Base-by-base conservation (phyloP, 2,329 filamentous ascomycete genomes). In the Aspergillus glaucus region DNA sequence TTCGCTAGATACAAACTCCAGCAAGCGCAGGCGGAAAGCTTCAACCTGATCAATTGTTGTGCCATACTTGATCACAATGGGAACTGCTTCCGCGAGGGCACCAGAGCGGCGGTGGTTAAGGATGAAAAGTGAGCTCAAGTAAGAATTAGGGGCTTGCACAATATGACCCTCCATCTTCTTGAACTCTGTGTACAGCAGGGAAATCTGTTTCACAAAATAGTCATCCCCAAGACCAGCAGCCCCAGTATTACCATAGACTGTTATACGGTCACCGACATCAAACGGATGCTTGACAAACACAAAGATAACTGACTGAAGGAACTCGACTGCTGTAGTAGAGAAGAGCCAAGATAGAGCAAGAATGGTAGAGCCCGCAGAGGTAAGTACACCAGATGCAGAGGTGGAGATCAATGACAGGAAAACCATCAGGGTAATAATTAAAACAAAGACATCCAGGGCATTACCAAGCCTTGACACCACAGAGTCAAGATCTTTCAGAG, bases 121-220 rank as follows among this genome's bases (percentile, higher is more conserved):
- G 54, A 97, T 95, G 70, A 96, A 96, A 0, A 97, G 78, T 0
- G 82, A 89, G 70, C 96, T 97, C 48, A 97, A 79, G 34, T 95
- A 84, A 50, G 87, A 94, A 78, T 97, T 97, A 8, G 92, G 92
- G 0, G 92, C 92, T 68, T 96, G 92, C 0, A 97, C 92, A 22
- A 96, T 86, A 60, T 96, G 91, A 2, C 92, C 92, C 68, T 96
- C 86, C 87, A 96, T 92, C 76, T 96, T 96, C 78, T 96, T 96
- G 75, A 96, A 96, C 63, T 96, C 92, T 14, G 92, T 97, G 67
- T 93, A 97, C 14, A 96, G 78, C 1, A 97, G 78, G 1, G 89
- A 87, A 47, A 97, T 94, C 63, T 95, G 88, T 47, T 94, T 95
- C 47, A 97, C 91, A 56, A 95, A 96, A 70, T 95, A 97, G 61